Conservation (phyloP, 768 basidiomycete genomes). For the Pisolithus sp. region DNA sequence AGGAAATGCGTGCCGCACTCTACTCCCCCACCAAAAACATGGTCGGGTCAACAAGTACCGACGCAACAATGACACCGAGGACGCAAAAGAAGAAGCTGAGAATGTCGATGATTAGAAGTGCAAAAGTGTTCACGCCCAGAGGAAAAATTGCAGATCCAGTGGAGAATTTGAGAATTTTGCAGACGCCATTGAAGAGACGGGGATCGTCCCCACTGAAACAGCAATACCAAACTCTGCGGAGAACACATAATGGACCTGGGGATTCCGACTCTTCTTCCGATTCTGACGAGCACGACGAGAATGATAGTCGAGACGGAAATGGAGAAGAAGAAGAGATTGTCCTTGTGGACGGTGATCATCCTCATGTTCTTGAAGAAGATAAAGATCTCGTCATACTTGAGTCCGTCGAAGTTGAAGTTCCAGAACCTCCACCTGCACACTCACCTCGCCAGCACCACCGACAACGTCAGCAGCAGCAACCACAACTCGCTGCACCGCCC, state of each 20-base stretch:
- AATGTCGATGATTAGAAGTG: conserved; percentile 70
- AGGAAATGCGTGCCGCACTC: conserved; percentile 51
- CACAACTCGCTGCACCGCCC: not conserved
- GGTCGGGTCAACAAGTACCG: not conserved
- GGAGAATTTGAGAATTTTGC: conserved; percentile 58
- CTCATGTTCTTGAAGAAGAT: conserved; percentile 64
- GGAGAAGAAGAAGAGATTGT: conserved; percentile 46
- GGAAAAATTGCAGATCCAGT: conserved; percentile 47
- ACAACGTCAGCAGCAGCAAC: too few relatives aligned
- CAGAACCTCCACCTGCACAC: conserved; percentile 2
- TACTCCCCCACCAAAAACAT: conserved; percentile 33
- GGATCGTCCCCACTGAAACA: conserved; percentile 11
- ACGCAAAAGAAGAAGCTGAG: conserved; percentile 41
- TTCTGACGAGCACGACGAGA: conserved; percentile 7
- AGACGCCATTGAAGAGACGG: conserved; percentile 32
- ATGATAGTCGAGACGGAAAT: conserved; percentile 23
- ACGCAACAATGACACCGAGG: conserved; percentile 5
- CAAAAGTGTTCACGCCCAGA: conserved; percentile 65
- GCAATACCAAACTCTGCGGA: not conserved
- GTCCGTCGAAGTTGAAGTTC: conserved; percentile 41
- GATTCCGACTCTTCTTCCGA: too few relatives aligned
- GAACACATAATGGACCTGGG: not conserved
- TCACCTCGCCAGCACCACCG: not conserved
- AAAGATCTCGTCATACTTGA: conserved; percentile 68
- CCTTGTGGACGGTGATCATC: conserved; percentile 59